Evolutionary conservation across 1,284 basidiomycete genomes (phyloP), one percentile per base, ranked within the genome.

Genomic region (Polyporus tsugae): DNA sequence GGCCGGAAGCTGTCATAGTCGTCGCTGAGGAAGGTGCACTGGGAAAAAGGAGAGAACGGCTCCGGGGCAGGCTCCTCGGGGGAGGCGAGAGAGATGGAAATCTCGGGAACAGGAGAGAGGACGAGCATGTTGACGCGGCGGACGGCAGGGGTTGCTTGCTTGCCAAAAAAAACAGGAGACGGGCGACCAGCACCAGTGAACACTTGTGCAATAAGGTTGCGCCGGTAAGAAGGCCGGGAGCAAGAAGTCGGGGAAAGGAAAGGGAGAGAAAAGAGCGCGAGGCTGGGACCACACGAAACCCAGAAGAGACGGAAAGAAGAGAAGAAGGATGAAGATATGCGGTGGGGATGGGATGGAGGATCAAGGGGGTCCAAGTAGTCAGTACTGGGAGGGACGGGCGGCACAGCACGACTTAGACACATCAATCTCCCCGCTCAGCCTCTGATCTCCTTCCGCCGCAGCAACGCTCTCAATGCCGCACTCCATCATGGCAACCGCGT

Each of bases 21-120:
- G 66, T 72, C 73, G 75, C 70, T 66, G 63, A 72, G 64, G 58
- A 74, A 73, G 57, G 62, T 65, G 62, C 69, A 72, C 72, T 89
- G 87, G 64, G 89, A 89, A 75, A 91, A 90, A 4, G 90, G 90
- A 64, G 90, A 91, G 77, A 82, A 87, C 9, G 89, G 88, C 77
- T 91, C 89, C 53, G 80, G 74, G 29, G 75, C 62, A 53, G 80
- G 78, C 65, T 85, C 85, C 73, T 86, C 82, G 41, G 86, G 86
- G 10, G 89, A 87, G 66, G 91, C 87, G 55, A 84, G 86, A 36
- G 89, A 92, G 75, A 94, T 88, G 73, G 84, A 85, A 74, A 94
- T 93, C 71, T 85, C 82, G 72, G 91, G 90, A 72, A 92, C 80
- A 70, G 84, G 79, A 65, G 83, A 80, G 73, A 79, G 74, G 69